Conservation (phyloP, 169 alveolate species). For the Plasmodium coatneyi region DNA sequence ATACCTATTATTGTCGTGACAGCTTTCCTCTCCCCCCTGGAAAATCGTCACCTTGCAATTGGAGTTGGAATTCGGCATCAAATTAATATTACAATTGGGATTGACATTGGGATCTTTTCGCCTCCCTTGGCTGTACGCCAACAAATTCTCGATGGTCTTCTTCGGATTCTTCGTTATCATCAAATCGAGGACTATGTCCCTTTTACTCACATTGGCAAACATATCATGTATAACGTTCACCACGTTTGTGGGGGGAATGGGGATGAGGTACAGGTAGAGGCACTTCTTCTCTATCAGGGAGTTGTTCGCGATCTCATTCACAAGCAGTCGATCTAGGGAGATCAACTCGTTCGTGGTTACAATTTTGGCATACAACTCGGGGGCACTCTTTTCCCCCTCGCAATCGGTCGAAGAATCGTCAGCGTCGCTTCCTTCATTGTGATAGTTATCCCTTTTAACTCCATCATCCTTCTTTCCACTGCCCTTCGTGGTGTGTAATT, state of each 20-base stretch:
- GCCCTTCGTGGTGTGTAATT: neutral
- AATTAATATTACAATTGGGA: too few relatives aligned
- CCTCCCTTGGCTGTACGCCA: neutral
- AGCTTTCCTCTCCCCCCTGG: neutral
- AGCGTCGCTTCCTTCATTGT: neutral
- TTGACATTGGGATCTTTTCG: neutral
- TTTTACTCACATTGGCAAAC: conserved; percentile 44
- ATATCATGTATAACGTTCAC: conserved; percentile 62
- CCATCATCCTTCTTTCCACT: neutral
- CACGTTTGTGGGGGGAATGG: conserved; percentile 72
- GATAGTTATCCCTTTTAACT: neutral
- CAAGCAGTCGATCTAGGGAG: conserved; percentile 49
- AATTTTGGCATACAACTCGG: conserved; percentile 66
- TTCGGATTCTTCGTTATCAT: conserved; percentile 68
- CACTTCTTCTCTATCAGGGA: conserved; percentile 64
- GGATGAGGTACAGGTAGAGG: conserved; percentile 61
- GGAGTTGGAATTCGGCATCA: neutral
- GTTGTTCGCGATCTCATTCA: conserved; percentile 66
- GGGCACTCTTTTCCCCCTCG: neutral
- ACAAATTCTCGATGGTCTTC: conserved; percentile 62
- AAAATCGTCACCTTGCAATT: neutral
- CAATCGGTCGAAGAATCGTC: neutral
- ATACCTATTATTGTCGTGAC: neutral
- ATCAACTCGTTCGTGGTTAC: conserved; percentile 51
- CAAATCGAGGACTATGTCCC: conserved; percentile 65